These are phyloP conservation scores for Dimargaris xerosporica DNA, from an alignment of 192 early-diverging fungal genomes.

Conservation along the genomic window DNA sequence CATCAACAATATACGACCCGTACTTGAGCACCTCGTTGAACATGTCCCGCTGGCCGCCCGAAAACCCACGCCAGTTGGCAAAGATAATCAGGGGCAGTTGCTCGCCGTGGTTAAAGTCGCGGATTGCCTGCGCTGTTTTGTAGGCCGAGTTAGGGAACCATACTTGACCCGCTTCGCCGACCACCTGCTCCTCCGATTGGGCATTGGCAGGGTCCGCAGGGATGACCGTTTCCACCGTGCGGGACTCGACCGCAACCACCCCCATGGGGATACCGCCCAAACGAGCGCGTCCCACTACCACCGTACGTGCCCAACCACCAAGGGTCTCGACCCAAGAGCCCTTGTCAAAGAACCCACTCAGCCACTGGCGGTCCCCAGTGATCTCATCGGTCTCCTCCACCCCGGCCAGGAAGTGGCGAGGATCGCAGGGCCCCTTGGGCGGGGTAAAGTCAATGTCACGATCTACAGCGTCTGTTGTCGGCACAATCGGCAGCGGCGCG, in stretches of 20 bases:
- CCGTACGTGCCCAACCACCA: slow-evolving; percentile 91
- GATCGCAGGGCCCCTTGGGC: slow-evolving; percentile 76
- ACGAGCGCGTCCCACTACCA: slow-evolving; percentile 87
- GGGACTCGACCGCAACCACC: slow-evolving; percentile 91
- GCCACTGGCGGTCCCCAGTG: slow-evolving; percentile 34
- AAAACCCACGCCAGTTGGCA: slow-evolving; percentile 99
- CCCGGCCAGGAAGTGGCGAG: slow-evolving; percentile 77
- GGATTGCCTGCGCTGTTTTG: slow-evolving; percentile 98
- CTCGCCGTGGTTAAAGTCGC: slow-evolving; percentile 98
- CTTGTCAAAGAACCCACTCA: slow-evolving; percentile 90
- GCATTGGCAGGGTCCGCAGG: slow-evolving; percentile 91
- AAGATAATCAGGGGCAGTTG: slow-evolving; percentile 96
- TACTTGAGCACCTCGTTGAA: slow-evolving; percentile 97
- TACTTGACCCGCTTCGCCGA: slow-evolving; percentile 87
- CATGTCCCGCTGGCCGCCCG: slow-evolving; percentile 97
- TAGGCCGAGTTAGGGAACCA: slow-evolving; percentile 99
- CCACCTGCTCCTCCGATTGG: slow-evolving; percentile 72
- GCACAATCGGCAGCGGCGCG: slow-evolving; percentile 46
- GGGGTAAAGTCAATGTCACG: slow-evolving; percentile 72
- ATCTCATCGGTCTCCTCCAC: slow-evolving; percentile 42
- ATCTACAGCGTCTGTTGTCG: slow-evolving; percentile 59
- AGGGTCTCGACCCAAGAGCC: slow-evolving; percentile 94
- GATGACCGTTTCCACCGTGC: slow-evolving; percentile 78
- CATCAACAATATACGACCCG: slow-evolving; percentile 94
- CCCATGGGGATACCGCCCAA: slow-evolving; percentile 96